phyloP scores from a whole-genome alignment of 2,329 filamentous ascomycete genomes.

The Tolypocladium guangdongense region DNA sequence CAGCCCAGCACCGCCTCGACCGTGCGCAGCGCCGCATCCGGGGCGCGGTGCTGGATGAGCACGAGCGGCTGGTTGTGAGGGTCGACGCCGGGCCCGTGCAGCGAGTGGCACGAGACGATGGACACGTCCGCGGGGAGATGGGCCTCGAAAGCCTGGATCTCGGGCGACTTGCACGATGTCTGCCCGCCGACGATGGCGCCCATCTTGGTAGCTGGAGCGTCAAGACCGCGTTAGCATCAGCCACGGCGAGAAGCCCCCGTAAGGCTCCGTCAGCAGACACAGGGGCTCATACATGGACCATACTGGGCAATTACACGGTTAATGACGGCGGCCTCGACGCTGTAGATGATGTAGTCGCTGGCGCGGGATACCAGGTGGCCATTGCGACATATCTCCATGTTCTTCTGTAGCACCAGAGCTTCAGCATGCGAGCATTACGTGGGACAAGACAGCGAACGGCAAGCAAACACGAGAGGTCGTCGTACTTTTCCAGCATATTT shows the following conservation, averaged over 20 bases:
- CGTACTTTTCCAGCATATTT: constrained; percentile 84
- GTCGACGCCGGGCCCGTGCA: constrained; percentile 88
- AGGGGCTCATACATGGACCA: constrained; percentile 63
- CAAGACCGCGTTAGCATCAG: constrained; percentile 1
- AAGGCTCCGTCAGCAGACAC: not conserved
- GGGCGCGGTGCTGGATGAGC: constrained; percentile 85
- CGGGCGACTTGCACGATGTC: constrained; percentile 95
- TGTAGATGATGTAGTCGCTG: constrained; percentile 99
- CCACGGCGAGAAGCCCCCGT: not conserved
- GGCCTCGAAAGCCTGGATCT: constrained; percentile 86
- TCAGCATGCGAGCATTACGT: constrained; percentile 31
- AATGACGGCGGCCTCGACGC: constrained; percentile 88
- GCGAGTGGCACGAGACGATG: constrained; percentile 91
- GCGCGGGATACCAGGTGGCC: constrained; percentile 90
- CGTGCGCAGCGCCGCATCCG: constrained; percentile 61
- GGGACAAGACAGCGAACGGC: constrained; percentile 5
- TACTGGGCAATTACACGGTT: constrained; percentile 78
- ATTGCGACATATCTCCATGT: constrained; percentile 82
- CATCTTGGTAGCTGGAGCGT: constrained; percentile 69
- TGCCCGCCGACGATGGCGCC: constrained; percentile 94
- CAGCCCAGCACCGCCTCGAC: constrained; percentile 76
- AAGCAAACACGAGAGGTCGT: constrained; percentile 7
- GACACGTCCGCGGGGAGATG: constrained; percentile 81
- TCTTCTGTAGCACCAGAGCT: constrained; percentile 43
- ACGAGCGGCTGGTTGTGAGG: constrained; percentile 83